These are phyloP conservation scores for Eucalyptus pauciflora DNA, from an alignment of 345 rosid species.

Conservation along the genomic window DNA sequence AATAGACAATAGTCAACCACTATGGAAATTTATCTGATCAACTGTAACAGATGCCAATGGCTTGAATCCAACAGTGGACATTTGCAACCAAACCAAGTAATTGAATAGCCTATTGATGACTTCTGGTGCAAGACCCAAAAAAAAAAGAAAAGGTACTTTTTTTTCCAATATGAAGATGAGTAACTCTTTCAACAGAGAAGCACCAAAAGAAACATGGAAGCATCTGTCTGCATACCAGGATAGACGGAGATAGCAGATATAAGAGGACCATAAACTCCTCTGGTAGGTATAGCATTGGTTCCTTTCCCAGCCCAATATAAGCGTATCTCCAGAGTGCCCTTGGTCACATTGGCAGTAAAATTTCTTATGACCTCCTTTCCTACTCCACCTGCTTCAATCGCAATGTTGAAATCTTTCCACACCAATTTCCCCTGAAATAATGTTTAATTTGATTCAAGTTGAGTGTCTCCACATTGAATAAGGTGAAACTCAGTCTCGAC, in stretches of 20 bases:
- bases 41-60: neutral
- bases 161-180: neutral
- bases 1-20: neutral
- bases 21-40: neutral
- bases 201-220: neutral
- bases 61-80: neutral
- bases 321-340: conserved; percentile 36
- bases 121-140: neutral
- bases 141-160: no score
- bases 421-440: conserved; percentile 32
- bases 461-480: neutral
- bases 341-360: conserved; percentile 7
- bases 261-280: conserved; percentile 57
- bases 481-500: neutral
- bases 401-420: conserved; percentile 42
- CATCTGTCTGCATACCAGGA: neutral
- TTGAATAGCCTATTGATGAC: neutral
- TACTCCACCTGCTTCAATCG: conserved; percentile 30
- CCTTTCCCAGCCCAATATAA: conserved; percentile 63
- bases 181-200: neutral
- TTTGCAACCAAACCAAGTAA: neutral
- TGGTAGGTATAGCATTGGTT: conserved; percentile 19
- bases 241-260: conserved; percentile 39
- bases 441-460: neutral
- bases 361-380: conserved; percentile 15